Percentiles rank a stretch among this genome's conserved stretches.
Conservation (phyloP, 2,329 filamentous ascomycete genomes). For the Emmonsiellopsis sp. region DNA sequence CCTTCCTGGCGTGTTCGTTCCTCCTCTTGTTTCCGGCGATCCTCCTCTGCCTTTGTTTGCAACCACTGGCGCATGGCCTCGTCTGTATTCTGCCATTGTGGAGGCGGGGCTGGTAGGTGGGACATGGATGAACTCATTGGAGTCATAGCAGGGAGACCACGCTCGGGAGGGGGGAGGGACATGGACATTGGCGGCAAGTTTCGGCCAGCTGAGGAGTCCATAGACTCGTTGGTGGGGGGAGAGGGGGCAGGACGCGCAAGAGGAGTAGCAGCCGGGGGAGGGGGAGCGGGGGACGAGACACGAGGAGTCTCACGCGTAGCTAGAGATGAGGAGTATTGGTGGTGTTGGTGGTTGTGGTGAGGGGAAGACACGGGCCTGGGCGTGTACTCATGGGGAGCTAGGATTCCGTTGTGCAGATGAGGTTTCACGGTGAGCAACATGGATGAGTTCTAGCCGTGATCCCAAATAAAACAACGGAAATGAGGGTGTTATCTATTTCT, state of each 20-base stretch:
- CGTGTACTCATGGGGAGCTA: constrained; percentile 41
- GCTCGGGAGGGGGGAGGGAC: constrained; percentile 43
- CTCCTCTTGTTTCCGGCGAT: constrained; percentile 62
- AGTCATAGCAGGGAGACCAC: constrained; percentile 20
- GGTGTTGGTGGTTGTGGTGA: constrained; percentile 18
- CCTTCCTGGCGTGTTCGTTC: constrained; percentile 56
- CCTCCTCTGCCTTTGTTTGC: constrained; percentile 62
- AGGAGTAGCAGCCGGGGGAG: constrained; percentile 14
- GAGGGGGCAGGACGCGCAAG: constrained; percentile 22
- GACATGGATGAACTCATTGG: constrained; percentile 34
- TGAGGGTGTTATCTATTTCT: not conserved
- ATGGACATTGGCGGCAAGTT: constrained; percentile 60
- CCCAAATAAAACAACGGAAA: not conserved
- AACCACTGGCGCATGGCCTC: constrained; percentile 66
- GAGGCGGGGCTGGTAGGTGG: constrained; percentile 51
- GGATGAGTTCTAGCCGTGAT: constrained; percentile 6
- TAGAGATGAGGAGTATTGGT: constrained; percentile 15
- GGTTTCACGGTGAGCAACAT: constrained; percentile 47
- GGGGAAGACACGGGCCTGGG: constrained; percentile 27
- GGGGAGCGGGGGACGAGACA: constrained; percentile 12
- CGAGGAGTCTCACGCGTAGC: constrained; percentile 11
- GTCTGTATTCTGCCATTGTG: constrained; percentile 58
- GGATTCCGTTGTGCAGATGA: constrained; percentile 37
- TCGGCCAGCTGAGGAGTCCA: constrained; percentile 58
- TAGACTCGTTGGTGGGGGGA: constrained; percentile 41